Conservation (phyloP, 2,329 filamentous ascomycete species). For the Aspergillus sp. region DNA sequence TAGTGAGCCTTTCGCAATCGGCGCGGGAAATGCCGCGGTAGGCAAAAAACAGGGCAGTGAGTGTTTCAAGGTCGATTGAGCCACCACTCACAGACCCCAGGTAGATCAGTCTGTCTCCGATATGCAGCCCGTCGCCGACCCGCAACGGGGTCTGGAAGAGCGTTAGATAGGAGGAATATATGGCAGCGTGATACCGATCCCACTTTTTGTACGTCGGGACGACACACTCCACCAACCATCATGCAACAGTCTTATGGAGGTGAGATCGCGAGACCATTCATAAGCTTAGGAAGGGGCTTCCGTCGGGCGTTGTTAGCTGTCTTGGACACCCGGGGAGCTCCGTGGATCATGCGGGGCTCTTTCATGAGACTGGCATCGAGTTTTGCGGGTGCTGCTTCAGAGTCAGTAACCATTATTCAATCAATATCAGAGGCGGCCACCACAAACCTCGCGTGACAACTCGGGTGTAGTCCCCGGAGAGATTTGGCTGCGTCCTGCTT, state of each 20-base stretch:
- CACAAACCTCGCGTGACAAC: constrained; percentile 51
- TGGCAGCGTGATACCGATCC: constrained; percentile 12
- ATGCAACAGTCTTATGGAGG: constrained; percentile 26
- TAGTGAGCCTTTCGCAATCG: not conserved
- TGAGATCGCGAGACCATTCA: constrained; percentile 41
- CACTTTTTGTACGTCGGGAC: constrained; percentile 12
- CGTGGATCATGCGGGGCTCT: constrained; percentile 85
- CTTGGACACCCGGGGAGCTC: constrained; percentile 66
- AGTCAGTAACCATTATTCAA: constrained; percentile 40
- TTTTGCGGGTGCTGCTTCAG: constrained; percentile 70
- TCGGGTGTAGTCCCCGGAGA: constrained; percentile 52
- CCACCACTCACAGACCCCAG: constrained; percentile 4
- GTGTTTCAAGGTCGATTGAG: constrained; percentile 9
- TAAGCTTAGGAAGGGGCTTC: constrained; percentile 45
- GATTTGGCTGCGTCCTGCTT: constrained; percentile 45
- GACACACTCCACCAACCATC: constrained; percentile 20
- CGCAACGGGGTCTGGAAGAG: constrained; percentile 3
- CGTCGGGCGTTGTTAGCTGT: constrained; percentile 42
- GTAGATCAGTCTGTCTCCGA: not conserved
- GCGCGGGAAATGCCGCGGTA: constrained; percentile 2
- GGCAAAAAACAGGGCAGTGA: not conserved
- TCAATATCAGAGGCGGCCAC: not conserved
- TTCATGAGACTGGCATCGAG: constrained; percentile 87
- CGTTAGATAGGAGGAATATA: constrained; percentile 10
- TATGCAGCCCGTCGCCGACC: constrained; percentile 2